Evolutionary conservation across 805 yeast genomes (phyloP).

Genomic region (Torulaspora indica): DNA sequence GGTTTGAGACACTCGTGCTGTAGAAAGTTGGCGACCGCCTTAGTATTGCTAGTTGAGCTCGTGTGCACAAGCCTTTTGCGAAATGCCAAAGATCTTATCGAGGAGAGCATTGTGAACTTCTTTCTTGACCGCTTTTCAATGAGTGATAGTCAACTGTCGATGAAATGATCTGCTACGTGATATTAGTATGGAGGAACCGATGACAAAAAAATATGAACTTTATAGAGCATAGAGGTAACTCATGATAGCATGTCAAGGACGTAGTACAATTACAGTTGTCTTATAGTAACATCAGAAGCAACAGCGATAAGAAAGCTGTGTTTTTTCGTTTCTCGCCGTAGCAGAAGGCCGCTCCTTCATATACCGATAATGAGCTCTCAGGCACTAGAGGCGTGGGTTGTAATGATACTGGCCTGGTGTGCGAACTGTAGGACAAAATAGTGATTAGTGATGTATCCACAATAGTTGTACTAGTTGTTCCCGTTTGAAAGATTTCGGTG

Average conservation of each 20-base stretch:
- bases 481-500: no score
- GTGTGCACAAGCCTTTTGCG: slow-evolving; percentile 2
- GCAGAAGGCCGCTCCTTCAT: slow-evolving; percentile 10
- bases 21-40: slow-evolving; percentile 9
- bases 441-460: background rate
- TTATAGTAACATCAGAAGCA: slow-evolving; percentile 1
- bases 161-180: background rate
- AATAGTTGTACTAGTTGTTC: background rate
- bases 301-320: background rate
- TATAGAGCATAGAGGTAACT: background rate
- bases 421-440: background rate
- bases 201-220: background rate
- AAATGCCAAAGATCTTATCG: slow-evolving; percentile 10
- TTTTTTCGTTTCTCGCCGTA: background rate
- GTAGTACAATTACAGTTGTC: background rate
- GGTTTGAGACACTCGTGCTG: slow-evolving; percentile 21
- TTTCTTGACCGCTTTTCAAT: background rate
- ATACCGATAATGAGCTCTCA: slow-evolving; percentile 7
- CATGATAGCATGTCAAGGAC: background rate
- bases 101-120: slow-evolving; percentile 10
- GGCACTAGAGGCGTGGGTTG: slow-evolving; percentile 10
- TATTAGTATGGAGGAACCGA: background rate
- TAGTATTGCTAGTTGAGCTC: slow-evolving; percentile 1
- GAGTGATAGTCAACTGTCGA: background rate
- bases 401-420: slow-evolving; percentile 2